These are phyloP conservation scores for Galeopsis tetrahit DNA, from an alignment of 257 asterid genomes.

Conservation along the genomic window DNA sequence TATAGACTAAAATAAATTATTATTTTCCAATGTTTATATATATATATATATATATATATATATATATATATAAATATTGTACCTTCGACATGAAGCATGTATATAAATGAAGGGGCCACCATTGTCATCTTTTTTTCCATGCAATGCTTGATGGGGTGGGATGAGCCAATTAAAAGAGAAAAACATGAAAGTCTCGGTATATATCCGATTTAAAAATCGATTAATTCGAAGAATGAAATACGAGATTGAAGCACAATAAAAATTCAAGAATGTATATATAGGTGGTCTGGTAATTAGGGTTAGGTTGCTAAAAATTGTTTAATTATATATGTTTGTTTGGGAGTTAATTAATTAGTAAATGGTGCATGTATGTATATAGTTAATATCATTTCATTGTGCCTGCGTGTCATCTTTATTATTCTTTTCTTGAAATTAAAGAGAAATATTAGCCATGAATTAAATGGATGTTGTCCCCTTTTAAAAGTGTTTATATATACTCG, in stretches of 20 bases:
- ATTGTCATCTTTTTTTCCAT: conserved; percentile 13
- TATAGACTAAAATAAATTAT: conserved; percentile 26
- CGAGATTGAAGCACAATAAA: background rate
- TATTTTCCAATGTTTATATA: conserved; percentile 20
- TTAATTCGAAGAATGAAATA: no score
- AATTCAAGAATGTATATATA: background rate
- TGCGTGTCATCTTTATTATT: no score
- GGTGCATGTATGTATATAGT: background rate
- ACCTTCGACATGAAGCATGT: conserved; percentile 24
- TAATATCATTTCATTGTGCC: no score
- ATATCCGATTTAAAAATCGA: no score
- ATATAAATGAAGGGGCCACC: conserved; percentile 28
- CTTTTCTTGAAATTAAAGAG: conserved; percentile 3
- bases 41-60: no score
- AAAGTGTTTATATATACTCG: conserved; percentile 24
- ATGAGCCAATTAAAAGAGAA: background rate
- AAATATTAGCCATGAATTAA: conserved; percentile 12
- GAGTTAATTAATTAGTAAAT: conserved; percentile 8
- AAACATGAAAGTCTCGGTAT: no score
- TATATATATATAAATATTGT: conserved; percentile 19
- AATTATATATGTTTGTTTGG: conserved; percentile 20
- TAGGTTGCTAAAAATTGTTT: background rate
- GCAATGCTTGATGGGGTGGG: background rate
- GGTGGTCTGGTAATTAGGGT: background rate
- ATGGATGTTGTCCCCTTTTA: background rate